Evolutionary conservation across 2,329 filamentous ascomycete genomes (phyloP), one percentile per base, ranked within the genome.

Genomic region (Ophiostoma sp.): DNA sequence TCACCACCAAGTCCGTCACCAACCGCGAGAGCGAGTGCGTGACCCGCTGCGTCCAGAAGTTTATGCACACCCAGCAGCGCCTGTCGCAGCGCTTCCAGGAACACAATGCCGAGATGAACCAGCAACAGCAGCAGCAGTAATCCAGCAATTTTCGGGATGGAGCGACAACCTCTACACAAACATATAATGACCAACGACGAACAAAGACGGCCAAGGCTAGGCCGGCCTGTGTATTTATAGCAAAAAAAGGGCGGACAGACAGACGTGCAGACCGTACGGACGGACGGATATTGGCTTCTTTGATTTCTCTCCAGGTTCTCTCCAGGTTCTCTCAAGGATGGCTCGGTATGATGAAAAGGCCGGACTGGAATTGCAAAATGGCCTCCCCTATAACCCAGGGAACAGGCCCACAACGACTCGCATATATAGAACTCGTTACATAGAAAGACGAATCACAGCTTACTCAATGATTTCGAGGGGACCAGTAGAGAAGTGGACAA

Each of bases 41-140:
- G 77, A 89, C 92, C 83, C 91, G 93, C 77, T 99, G 95, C 82
- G 94, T 98, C 73, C 91, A 95, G 82, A 99, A 99, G 85, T 92
- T 92, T 81, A 90, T 98, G 85, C 95, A 96, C 80, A 90, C 90
- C 73, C 92, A 92, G 74, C 92, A 95, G 81, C 90, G 95, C 72
- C 85, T 99, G 76, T 92, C 93, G 77, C 92, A 96, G 82, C 88
- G 95, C 74, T 99, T 98, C 87, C 86, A 87, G 78, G 88, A 90
- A 79, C 85, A 89, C 78, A 89, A 88, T 74, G 82, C 83, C 73
- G 84, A 85, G 76, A 86, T 88, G 83, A 83, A 84, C 73, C 80
- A 81, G 76, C 82, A 86, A 77, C 81, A 84, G 81, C 80, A 81
- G 73, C 74, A 75, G 72, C 33, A 68, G 31, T 41, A 39, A 39